Evolutionary conservation across 1,284 basidiomycete genomes (phyloP).

Genomic region (Calocybe gambosa): DNA sequence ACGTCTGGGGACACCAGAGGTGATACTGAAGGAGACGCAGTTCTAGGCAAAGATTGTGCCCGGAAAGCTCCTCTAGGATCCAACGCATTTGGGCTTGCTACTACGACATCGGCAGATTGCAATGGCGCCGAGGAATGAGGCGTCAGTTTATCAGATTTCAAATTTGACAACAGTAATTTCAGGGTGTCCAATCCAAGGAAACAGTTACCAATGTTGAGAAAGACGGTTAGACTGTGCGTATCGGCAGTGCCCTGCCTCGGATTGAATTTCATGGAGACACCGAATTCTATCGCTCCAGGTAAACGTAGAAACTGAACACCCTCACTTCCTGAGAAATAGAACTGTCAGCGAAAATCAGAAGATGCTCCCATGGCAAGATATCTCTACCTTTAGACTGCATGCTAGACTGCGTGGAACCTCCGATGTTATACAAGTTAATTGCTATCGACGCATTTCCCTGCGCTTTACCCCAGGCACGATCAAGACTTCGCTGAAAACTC

Average conservation of each 20-base stretch:
- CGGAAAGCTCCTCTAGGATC: conserved; percentile 9
- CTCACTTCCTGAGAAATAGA: conserved; percentile 15
- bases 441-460: conserved; percentile 47
- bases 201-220: conserved; percentile 41
- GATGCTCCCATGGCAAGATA: not conserved
- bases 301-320: conserved; percentile 34
- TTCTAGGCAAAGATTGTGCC: conserved; percentile 20
- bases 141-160: conserved; percentile 18
- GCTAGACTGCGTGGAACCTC: conserved; percentile 32
- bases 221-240: conserved; percentile 45
- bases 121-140: conserved; percentile 7
- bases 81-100: conserved; percentile 17
- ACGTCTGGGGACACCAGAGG: conserved; percentile 22
- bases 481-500: conserved; percentile 58
- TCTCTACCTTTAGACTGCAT: conserved; percentile 25
- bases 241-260: conserved; percentile 52
- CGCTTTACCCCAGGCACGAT: conserved; percentile 59
- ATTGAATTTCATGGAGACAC: conserved; percentile 48
- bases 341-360: not conserved
- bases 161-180: conserved; percentile 29
- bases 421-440: conserved; percentile 44
- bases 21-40: conserved; percentile 20
- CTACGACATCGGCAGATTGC: conserved; percentile 6
- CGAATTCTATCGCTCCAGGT: conserved; percentile 40
- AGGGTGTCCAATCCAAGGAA: conserved; percentile 44